A percentile compares a stretch with the other conserved stretches of the same genome.
Conservation (phyloP, 1,139 yeast genomes). For the Diutina catenulata region DNA sequence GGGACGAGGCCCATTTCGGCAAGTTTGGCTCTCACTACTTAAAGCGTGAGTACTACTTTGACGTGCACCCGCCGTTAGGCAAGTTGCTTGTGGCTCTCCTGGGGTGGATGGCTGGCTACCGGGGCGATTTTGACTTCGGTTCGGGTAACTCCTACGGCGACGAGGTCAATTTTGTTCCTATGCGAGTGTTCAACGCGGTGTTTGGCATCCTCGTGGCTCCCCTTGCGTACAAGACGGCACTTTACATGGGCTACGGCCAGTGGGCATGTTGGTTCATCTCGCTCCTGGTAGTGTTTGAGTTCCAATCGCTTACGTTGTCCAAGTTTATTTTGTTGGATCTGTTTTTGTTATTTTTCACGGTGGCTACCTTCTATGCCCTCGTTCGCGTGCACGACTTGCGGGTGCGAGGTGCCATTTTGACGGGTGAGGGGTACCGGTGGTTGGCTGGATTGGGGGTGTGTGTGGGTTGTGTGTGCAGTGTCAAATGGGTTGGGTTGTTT, state of each 20-base stretch:
- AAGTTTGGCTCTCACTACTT: conserved; percentile 54
- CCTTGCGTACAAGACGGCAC: conserved; percentile 49
- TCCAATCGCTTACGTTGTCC: conserved; percentile 52
- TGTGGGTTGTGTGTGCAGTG: conserved; percentile 3
- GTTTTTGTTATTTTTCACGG: conserved; percentile 4
- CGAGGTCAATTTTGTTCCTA: conserved; percentile 38
- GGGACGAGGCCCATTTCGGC: conserved; percentile 96
- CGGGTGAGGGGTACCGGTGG: not conserved
- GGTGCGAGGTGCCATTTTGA: not conserved
- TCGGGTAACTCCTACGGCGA: conserved; percentile 49
- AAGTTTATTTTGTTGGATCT: conserved; percentile 42
- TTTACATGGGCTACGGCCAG: conserved; percentile 32
- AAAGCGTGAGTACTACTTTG: conserved; percentile 58
- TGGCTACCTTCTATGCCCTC: conserved; percentile 1
- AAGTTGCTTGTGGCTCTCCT: conserved; percentile 58
- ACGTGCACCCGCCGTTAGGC: conserved; percentile 73
- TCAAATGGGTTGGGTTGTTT: conserved; percentile 3
- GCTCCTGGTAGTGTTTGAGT: conserved; percentile 53
- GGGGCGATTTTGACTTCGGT: conserved; percentile 56
- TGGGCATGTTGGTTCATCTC: conserved; percentile 42
- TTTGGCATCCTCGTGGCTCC: conserved; percentile 58
- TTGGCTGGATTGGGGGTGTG: not conserved
- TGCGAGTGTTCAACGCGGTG: conserved; percentile 56
- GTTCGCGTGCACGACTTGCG: not conserved
- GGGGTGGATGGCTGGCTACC: conserved; percentile 57